Evolutionary conservation across 441 rosid species (phyloP), one percentile per base, ranked within the genome.

Genomic region (Erodium texanum): DNA sequence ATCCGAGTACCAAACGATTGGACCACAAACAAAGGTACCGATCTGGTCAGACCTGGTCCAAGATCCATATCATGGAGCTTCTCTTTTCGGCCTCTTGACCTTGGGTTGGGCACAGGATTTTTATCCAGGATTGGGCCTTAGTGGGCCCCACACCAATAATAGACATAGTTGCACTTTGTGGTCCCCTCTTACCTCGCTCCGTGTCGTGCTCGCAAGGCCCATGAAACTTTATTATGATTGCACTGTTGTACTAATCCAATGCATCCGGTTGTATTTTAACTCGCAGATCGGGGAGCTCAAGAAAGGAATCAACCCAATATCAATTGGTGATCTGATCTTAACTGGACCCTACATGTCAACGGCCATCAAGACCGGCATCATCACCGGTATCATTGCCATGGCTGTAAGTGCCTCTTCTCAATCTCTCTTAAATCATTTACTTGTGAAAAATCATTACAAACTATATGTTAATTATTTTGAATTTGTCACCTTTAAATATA

Each of bases 341-440:
- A 83, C 77, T 23, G 84, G 88, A 1, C 90, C 96, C n/a, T 76
- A 86, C 72, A 78, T 90, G 64, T 18, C 76, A 10, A 78, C 82
- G 0, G 89, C 95, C 65, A 67, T 89, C 61, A 89, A 90, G 66
- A 83, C 96, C 1, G 98, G 99, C 64, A 78, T 95, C 74, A 38
- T 92, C 77, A 92, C 97, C 15, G 98, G 98, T 63, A 72, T 86
- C 81, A 95, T 95, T 1, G 95, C 98, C 66, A 89, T 95, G 7
- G 96, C 99, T 22, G 99, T 92, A 83, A 80, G 86, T 65, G 19
- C 29, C 59, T 52, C 14, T 52, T 38, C 45, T 38, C 11, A 10
- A 38, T 38, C 10, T 38, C 11, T 6, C n/a, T n/a, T n/a, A n/a
- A n/a, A n/a, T n/a, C n/a, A n/a, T n/a, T n/a, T n/a, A n/a, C n/a